Evolutionary conservation across 2,329 filamentous ascomycete genomes (phyloP), one percentile per base, ranked within the genome.

Genomic region (Ascochyta pisi): DNA sequence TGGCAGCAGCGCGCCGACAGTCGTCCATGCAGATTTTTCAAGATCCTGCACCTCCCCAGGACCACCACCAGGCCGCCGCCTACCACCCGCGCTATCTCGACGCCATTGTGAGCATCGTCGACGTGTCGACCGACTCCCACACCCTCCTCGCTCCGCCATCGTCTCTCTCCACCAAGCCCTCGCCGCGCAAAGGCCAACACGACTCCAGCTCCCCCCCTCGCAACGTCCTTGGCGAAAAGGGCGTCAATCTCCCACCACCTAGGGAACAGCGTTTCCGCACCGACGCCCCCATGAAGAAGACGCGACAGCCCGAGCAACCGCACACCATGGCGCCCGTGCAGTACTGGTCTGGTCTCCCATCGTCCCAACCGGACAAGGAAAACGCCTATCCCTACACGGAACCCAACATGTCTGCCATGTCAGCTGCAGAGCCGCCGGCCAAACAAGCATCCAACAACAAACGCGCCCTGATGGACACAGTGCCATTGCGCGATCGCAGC

Each of bases 231-330:
- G 83, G 81, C 66, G 82, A 81, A 74, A 86, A 81, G 70, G 86
- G 85, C 68, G 80, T 95, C 61, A 88, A 89, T 70, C 88, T 92
- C 78, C 84, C 86, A 44, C 89, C 88, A 29, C 89, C 89, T 2
- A 75, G 78, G 50, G 78, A 79, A 59, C 78, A 82, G 53, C 73
- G 74, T 19, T 83, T 83, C 66, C 77, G 77, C 33, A 89, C 88
- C 33, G 89, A 91, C 74, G 89, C 87, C 26, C 84, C 88, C 51
- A 80, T 84, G 68, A 92, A 92, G 82, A 89, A 86, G 72, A 77
- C 57, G 26, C 68, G 63, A 77, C 82, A 53, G 78, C 45, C 84
- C 81, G 61, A 65, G 19, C 65, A 66, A 35, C 39, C 64, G n/a
- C 66, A 67, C 23, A 34, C 48, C 44, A 68, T 71, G 63, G 61